Evolutionary conservation across 2,329 filamentous ascomycete species (phyloP).

Genomic region (Sclerotinia subarctica): DNA sequence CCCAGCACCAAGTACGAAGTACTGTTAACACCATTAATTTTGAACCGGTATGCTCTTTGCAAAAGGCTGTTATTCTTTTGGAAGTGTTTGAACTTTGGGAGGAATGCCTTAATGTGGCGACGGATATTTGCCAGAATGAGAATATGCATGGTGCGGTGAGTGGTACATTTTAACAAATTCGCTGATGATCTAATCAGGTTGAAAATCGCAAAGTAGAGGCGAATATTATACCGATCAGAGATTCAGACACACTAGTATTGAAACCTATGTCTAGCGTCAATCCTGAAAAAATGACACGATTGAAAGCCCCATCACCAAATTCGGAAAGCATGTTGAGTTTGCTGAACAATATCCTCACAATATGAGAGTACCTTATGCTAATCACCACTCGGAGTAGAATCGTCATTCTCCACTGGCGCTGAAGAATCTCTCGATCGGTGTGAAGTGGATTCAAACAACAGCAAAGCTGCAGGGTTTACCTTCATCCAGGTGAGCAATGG

Average conservation of each 20-base stretch:
- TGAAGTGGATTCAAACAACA: neutral
- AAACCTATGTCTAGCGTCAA: neutral
- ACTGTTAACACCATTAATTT: neutral
- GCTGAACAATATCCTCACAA: neutral
- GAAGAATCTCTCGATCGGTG: no score
- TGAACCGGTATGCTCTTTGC: no score
- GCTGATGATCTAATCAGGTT: neutral
- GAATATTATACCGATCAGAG: neutral
- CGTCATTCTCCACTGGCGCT: neutral
- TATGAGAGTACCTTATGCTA: neutral
- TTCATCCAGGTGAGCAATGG: constrained; percentile 7
- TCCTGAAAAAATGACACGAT: neutral
- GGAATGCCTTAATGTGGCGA: neutral
- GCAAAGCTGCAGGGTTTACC: neutral
- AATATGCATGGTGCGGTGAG: neutral
- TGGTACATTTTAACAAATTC: neutral
- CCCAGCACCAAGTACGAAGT: neutral
- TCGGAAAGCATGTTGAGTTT: neutral
- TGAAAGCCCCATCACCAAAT: neutral
- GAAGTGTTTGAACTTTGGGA: neutral
- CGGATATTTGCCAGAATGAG: no score
- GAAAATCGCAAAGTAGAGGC: neutral
- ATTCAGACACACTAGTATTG: neutral
- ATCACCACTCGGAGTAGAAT: neutral
- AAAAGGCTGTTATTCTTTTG: neutral